Percentiles rank a stretch among this genome's conserved stretches.
Conservation (phyloP, 1,139 yeast species). For the Pichia sp. region DNA sequence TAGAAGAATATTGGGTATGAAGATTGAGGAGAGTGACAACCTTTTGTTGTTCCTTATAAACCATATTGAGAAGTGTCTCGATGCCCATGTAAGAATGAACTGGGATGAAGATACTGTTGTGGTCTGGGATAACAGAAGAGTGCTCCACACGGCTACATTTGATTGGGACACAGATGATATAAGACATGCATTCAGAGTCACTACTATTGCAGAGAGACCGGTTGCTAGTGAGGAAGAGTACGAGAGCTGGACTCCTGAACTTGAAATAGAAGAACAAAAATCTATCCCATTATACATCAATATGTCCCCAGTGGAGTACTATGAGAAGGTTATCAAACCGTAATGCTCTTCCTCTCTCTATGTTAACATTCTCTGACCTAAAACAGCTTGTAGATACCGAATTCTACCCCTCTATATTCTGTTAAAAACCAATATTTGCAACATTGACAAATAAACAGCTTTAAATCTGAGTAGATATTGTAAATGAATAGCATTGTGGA, state of each 20-base stretch:
- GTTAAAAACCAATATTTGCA: too few species aligned
- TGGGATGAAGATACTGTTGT: slow-evolving; percentile 60
- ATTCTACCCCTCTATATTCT: too few species aligned
- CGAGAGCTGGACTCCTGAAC: slow-evolving; percentile 24
- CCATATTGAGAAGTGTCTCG: slow-evolving; percentile 44
- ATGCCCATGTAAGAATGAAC: slow-evolving; percentile 48
- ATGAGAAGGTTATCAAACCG: slow-evolving; percentile 11
- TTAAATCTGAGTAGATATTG: too few species aligned
- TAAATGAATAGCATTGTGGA: too few species aligned
- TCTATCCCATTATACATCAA: slow-evolving; percentile 12
- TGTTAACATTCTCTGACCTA: too few species aligned
- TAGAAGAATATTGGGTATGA: slow-evolving; percentile 55
- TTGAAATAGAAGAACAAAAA: slow-evolving; percentile 14
- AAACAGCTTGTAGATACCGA: too few species aligned
- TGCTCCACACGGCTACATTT: slow-evolving; percentile 53
- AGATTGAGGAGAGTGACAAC: slow-evolving; percentile 54
- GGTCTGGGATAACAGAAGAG: slow-evolving; percentile 66
- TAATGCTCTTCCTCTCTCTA: too few species aligned
- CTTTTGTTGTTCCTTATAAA: slow-evolving; percentile 46
- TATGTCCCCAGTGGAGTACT: slow-evolving; percentile 16
- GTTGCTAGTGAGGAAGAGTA: slow-evolving; percentile 24
- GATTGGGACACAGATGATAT: slow-evolving; percentile 53
- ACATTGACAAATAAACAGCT: too few species aligned
- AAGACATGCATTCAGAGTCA: slow-evolving; percentile 64
- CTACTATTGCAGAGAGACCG: slow-evolving; percentile 51